phyloP scores from a whole-genome alignment of 768 basidiomycete genomes.

The Serendipita sp. region DNA sequence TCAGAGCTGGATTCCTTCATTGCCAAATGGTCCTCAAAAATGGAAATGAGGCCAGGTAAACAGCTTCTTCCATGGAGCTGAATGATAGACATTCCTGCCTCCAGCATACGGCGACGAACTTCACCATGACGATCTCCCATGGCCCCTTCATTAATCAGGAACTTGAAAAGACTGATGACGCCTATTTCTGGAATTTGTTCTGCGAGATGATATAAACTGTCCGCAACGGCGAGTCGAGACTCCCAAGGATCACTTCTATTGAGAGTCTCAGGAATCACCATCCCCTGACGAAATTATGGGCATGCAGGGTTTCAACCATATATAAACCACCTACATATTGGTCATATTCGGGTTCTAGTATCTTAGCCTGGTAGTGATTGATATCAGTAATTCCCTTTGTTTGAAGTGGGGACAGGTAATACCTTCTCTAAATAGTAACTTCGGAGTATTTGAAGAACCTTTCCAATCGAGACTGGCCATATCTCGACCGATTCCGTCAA shows the following conservation, averaged over 20 bases:
- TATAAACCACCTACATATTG: conserved; percentile 48
- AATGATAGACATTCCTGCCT: conserved; percentile 63
- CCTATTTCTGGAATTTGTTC: conserved; percentile 44
- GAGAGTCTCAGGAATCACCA: conserved; percentile 79
- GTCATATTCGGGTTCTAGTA: conserved; percentile 83
- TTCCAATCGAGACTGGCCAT: conserved; percentile 41
- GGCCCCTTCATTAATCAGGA: conserved; percentile 72
- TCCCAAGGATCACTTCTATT: conserved; percentile 82
- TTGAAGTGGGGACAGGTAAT: neutral
- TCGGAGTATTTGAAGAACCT: conserved; percentile 36
- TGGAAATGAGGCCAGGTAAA: conserved; percentile 55
- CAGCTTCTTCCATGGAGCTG: conserved; percentile 64
- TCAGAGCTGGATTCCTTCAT: conserved; percentile 37
- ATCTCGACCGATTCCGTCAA: conserved; percentile 62
- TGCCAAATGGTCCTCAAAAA: conserved; percentile 66
- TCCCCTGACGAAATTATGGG: conserved; percentile 41
- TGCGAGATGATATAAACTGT: conserved; percentile 49
- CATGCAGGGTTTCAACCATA: neutral
- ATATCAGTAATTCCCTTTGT: neutral
- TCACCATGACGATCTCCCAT: conserved; percentile 71
- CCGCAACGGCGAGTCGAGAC: conserved; percentile 56
- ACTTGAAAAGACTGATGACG: conserved; percentile 59
- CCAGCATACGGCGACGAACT: conserved; percentile 78
- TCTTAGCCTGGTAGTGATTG: conserved; percentile 41
- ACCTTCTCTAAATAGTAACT: conserved; percentile 76